phyloP scores from a whole-genome alignment of 129 eudicot genomes.

The Deinandra increscens region DNA sequence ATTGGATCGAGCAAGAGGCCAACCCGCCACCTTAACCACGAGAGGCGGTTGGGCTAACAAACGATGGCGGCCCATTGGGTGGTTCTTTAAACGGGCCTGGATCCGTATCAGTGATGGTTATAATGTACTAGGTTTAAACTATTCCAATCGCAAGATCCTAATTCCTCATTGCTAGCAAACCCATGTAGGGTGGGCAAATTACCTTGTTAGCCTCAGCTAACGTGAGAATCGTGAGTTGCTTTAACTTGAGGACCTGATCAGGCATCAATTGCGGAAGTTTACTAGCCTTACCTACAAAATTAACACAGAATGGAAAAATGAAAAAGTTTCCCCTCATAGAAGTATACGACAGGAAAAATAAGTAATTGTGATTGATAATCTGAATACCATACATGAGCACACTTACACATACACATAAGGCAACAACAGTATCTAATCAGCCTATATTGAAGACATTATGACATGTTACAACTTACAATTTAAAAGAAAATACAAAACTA shows the following conservation, averaged over 20 bases:
- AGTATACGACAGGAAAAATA: conserved; percentile 3
- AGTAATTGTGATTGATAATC: not conserved
- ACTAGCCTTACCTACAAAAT: conserved; percentile 54
- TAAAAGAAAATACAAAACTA: not conserved
- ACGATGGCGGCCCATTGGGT: no score
- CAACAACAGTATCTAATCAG: not conserved
- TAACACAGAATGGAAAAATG: not conserved
- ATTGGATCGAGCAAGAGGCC: no score
- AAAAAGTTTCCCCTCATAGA: not conserved
- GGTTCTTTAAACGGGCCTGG: no score
- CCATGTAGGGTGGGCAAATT: not conserved
- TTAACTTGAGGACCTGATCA: conserved; percentile 83
- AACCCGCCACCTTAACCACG: no score
- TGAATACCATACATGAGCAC: not conserved
- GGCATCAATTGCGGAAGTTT: conserved; percentile 71
- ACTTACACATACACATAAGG: not conserved
- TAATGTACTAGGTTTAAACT: conserved; percentile 6
- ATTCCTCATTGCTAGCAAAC: not conserved
- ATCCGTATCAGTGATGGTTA: no score
- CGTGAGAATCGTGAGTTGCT: conserved; percentile 88
- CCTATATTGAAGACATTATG: not conserved
- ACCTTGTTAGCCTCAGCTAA: conserved; percentile 92
- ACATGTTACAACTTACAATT: not conserved
- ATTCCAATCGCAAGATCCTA: not conserved
- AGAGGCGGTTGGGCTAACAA: no score